Evolutionary conservation across 176 grass and related monocot species (phyloP).

Genomic region (Juncus effusus): DNA sequence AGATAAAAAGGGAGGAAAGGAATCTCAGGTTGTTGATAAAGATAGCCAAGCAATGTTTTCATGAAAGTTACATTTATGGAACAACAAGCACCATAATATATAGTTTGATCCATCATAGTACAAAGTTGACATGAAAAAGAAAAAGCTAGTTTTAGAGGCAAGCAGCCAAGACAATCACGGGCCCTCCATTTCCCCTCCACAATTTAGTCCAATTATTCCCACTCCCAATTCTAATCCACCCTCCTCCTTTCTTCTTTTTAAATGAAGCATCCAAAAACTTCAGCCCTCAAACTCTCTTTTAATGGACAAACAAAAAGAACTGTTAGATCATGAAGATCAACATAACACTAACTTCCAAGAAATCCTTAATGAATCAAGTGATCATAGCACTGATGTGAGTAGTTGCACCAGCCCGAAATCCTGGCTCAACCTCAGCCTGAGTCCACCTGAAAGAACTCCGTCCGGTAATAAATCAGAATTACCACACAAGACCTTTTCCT

Average conservation of each 20-base stretch:
- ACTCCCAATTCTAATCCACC: constrained; percentile 39
- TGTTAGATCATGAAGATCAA: constrained; percentile 24
- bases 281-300: constrained; percentile 35
- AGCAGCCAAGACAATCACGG: constrained; percentile 32
- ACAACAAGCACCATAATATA: constrained; percentile 23
- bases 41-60: constrained; percentile 15
- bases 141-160: constrained; percentile 33
- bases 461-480: constrained; percentile 29
- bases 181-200: constrained; percentile 41
- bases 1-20: constrained; percentile 10
- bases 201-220: constrained; percentile 56
- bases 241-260: constrained; percentile 57
- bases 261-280: constrained; percentile 39
- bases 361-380: constrained; percentile 24
- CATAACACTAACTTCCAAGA: constrained; percentile 18
- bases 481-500: constrained; percentile 65
- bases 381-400: constrained; percentile 8
- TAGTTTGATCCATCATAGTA: background rate
- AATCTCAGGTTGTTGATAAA: constrained; percentile 17
- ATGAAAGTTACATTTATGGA: constrained; percentile 24
- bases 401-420: constrained; percentile 23
- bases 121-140: constrained; percentile 23
- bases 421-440: constrained; percentile 57
- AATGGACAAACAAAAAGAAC: constrained; percentile 44
- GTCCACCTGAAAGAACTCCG: constrained; percentile 23